Evolutionary conservation across 2,329 filamentous ascomycete species (phyloP), one percentile per base, ranked within the genome.

Genomic region (Diaporthe velutina): DNA sequence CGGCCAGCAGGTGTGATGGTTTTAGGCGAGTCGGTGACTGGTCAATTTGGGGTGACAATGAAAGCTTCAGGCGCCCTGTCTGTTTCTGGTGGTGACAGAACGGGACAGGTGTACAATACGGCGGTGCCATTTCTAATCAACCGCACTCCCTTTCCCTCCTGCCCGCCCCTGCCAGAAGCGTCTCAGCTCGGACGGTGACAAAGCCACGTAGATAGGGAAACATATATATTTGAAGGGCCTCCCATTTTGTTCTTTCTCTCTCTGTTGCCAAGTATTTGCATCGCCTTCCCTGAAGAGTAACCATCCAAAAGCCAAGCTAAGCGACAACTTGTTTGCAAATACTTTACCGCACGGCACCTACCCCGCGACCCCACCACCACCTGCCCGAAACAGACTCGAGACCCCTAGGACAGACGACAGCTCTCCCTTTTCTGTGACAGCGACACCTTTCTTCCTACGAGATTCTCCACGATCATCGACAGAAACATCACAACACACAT

Each of bases 361-460:
- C 71, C 71, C 71, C 71, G 50, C 71, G 61, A 52, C 68, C 64
- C 72, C 52, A 68, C 64, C 66, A 57, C 70, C 10, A 52, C 42
- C 52, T 35, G 28, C 25, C 50, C 64, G 61, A 64, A 42, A 33
- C 60, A 64, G 33, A 38, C 22, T 38, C 55, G 12, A 38, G 28
- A 66, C 42, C 61, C 50, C n/a, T 13, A 17, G 22, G 28, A n/a
- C 33, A 40, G 50, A 68, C 71, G 52, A 73, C 66, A 73, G 45
- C 60, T 67, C 61, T 52, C 45, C 22, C 30, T 50, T 35, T 67
- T 33, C 25, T 8, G 42, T 9, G 28, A 35, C 40, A n/a, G 22
- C 42, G 6, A 50, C 61, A 50, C 7, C 28, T 4, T 22, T 35
- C 13, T 22, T 50, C 22, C 33, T 9, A 25, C n/a, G 7, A 15